Conservation (phyloP, 225 moss, liverwort and hornwort species). For the Bryoerythrophyllum caledonicum region DNA sequence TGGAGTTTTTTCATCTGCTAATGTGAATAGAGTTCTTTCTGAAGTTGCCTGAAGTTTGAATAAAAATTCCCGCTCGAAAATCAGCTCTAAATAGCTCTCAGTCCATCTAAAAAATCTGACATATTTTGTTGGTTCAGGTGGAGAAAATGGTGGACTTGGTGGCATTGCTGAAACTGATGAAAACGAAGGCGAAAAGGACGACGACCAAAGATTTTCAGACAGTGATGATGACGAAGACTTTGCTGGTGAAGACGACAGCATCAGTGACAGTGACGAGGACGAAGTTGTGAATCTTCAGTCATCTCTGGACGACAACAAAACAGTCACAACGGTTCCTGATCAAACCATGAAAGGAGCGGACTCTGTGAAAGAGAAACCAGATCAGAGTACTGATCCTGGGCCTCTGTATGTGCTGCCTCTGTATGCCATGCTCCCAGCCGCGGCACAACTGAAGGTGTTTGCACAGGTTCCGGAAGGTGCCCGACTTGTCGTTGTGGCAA, state of each 20-base stretch:
- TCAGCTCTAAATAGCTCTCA: too few relatives aligned
- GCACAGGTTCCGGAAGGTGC: conserved; percentile 73
- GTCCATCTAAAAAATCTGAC: not conserved
- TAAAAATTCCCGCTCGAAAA: too few relatives aligned
- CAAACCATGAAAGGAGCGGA: conserved; percentile 9
- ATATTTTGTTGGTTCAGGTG: conserved; percentile 35
- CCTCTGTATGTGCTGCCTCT: conserved; percentile 84
- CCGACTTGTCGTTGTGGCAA: conserved; percentile 93
- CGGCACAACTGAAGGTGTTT: conserved; percentile 89
- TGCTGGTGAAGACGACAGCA: conserved; percentile 49
- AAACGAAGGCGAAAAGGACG: conserved; percentile 52
- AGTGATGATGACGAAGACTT: conserved; percentile 67
- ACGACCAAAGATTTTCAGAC: conserved; percentile 43
- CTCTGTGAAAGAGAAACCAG: conserved; percentile 30
- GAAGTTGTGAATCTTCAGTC: conserved; percentile 66
- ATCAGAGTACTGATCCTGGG: conserved; percentile 55
- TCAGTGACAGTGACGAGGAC: conserved; percentile 63
- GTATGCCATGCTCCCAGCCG: conserved; percentile 96
- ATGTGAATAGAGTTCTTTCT: too few relatives aligned
- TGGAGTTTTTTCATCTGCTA: not conserved
- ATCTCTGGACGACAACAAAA: conserved; percentile 33
- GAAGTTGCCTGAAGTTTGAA: too few relatives aligned
- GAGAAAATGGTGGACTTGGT: conserved; percentile 35
- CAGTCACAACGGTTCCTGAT: conserved; percentile 22
- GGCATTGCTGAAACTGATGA: conserved; percentile 54